Conservation (phyloP, 257 asterid genomes). For the Capsicum pubescens region DNA sequence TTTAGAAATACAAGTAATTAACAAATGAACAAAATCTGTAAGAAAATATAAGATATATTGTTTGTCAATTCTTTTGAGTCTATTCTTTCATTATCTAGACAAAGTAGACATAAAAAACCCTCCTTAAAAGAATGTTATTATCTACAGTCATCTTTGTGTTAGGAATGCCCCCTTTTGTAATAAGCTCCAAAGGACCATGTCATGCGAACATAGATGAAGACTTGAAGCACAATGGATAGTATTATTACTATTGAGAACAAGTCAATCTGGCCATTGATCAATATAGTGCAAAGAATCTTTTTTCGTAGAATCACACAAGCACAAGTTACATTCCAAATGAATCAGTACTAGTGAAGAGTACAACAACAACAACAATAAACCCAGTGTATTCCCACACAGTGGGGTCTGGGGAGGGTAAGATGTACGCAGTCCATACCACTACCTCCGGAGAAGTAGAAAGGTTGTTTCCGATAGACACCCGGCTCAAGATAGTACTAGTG, state of each 20-base stretch:
- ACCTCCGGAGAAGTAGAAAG: no score
- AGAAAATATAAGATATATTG: background rate
- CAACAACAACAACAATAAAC: no score
- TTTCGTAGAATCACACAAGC: background rate
- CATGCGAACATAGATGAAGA: background rate
- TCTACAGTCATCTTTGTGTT: background rate
- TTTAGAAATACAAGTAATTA: background rate
- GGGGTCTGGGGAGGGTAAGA: no score
- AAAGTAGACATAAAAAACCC: background rate
- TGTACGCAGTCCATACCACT: no score
- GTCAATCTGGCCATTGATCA: background rate
- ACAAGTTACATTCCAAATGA: background rate
- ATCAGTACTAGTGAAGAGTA: slow-evolving; percentile 6
- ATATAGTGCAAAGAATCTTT: slow-evolving; percentile 1
- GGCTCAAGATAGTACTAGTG: background rate
- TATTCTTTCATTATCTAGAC: background rate
- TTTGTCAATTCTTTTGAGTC: background rate
- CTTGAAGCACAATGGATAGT: background rate
- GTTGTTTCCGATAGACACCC: no score
- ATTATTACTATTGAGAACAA: background rate
- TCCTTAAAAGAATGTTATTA: background rate
- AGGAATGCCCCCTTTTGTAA: slow-evolving; percentile 4
- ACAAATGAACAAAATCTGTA: background rate
- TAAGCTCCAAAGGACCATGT: background rate
- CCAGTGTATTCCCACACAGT: no score